Evolutionary conservation across 345 rosid species (phyloP), one percentile per base, ranked within the genome.

Genomic region (Boechera retrofracta): DNA sequence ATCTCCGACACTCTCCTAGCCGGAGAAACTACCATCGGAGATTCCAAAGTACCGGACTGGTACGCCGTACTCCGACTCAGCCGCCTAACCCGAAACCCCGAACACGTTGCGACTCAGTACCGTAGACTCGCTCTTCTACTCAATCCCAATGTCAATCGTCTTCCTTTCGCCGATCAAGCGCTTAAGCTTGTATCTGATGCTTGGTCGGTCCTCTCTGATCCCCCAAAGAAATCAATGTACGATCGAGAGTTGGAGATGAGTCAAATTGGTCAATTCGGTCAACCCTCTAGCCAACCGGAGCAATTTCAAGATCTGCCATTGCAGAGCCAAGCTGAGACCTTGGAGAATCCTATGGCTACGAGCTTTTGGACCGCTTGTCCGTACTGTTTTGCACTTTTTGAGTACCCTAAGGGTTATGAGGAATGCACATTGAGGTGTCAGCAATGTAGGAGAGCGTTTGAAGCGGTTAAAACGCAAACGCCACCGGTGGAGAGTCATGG

Each of bases 341-440:
- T 10, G 56, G 78, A 44, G 71, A 59, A 3, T 13, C 48, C 73
- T 6, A 28, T 59, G 67, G 76, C 28, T 31, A 77, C 79, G 44
- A 84, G 89, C 69, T 91, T 94, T 77, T 91, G 97, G 98, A 90
- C 98, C 0, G 85, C 94, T 26, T 94, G 97, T 58, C 97, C 97
- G 0, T 94, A 86, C 71, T 94, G 98, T 51, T 91, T 54, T 55
- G 29, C 80, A 35, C 83, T 89, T 15, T 91, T 84, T 26, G 97
- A 94, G 83, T 94, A 91, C 52, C 87, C 87, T 0, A 86, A 83
- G 82, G 83, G 26, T 4, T 91, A 89, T 21, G 93, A 89, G 77
- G 97, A 85, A 18, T 94, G 94, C 45, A 81, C 77, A 4, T 78
- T 94, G 44, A 84, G 86, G 75, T 94, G 98, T 80, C 90, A 89